phyloP scores from a whole-genome alignment of 2,329 filamentous ascomycete genomes.

The Teratosphaeriaceae sp. region DNA sequence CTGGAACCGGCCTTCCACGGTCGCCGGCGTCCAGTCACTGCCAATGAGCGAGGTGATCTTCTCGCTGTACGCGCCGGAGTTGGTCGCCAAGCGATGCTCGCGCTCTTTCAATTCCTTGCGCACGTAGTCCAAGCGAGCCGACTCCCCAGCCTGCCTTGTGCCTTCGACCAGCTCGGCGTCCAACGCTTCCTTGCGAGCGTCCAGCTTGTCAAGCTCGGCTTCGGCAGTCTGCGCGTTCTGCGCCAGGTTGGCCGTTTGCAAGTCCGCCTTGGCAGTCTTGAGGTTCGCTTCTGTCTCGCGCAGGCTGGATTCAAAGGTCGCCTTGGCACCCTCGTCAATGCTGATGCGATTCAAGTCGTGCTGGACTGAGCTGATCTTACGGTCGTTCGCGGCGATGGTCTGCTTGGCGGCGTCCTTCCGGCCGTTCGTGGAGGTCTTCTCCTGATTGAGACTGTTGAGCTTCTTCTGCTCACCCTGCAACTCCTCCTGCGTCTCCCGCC shows the following conservation, averaged over 20 bases:
- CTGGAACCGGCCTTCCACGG: conserved; percentile 66
- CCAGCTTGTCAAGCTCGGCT: conserved; percentile 58
- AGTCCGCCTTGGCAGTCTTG: conserved; percentile 54
- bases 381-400: conserved; percentile 67
- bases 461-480: conserved; percentile 63
- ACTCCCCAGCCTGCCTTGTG: conserved; percentile 71
- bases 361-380: conserved; percentile 60
- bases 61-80: conserved; percentile 66
- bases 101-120: conserved; percentile 73
- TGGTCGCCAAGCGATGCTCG: conserved; percentile 67
- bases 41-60: conserved; percentile 62
- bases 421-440: conserved; percentile 64
- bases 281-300: conserved; percentile 62
- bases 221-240: conserved; percentile 61
- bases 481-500: conserved; percentile 67
- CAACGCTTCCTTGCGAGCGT: conserved; percentile 65
- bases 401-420: conserved; percentile 67
- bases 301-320: conserved; percentile 66
- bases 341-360: conserved; percentile 64
- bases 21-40: conserved; percentile 59
- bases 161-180: conserved; percentile 77
- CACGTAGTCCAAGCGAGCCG: conserved; percentile 75
- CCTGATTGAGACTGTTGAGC: conserved; percentile 67
- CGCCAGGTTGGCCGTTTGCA: conserved; percentile 62
- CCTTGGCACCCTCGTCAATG: conserved; percentile 78